Conservation (phyloP, 2,329 filamentous ascomycete genomes). For the Mycosphaerelloides madeirae region DNA sequence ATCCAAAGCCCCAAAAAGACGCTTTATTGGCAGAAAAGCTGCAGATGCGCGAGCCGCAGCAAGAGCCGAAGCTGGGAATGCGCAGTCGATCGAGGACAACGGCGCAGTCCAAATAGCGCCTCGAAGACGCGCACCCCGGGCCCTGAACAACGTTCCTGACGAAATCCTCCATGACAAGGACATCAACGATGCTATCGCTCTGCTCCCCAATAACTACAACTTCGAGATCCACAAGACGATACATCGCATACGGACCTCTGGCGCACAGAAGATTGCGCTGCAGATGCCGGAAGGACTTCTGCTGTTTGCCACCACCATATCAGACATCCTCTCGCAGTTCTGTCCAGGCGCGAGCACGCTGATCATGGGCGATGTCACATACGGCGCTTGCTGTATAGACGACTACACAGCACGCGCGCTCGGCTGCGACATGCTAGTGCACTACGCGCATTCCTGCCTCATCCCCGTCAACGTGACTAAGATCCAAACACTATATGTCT, state of each 20-base stretch:
- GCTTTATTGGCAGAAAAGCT: constrained; percentile 80
- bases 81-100: constrained; percentile 51
- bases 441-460: constrained; percentile 95
- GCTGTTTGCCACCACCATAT: constrained; percentile 94
- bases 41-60: constrained; percentile 59
- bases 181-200: constrained; percentile 78
- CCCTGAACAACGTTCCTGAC: constrained; percentile 85
- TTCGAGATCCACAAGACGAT: constrained; percentile 99
- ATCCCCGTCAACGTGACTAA: constrained; percentile 95
- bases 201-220: constrained; percentile 93
- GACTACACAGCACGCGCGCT: constrained; percentile 94
- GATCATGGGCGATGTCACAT: constrained; percentile 99
- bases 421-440: constrained; percentile 88
- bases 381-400: constrained; percentile 97
- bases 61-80: constrained; percentile 28
- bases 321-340: constrained; percentile 91
- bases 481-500: constrained; percentile 96
- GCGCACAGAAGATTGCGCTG: constrained; percentile 79
- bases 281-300: constrained; percentile 96
- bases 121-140: constrained; percentile 66
- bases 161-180: constrained; percentile 80
- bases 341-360: constrained; percentile 86
- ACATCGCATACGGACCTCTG: constrained; percentile 77
- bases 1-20: constrained; percentile 74
- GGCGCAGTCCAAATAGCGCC: constrained; percentile 68